These are phyloP conservation scores for Candida manassasensis DNA, from an alignment of 805 yeast species.

Conservation along the genomic window DNA sequence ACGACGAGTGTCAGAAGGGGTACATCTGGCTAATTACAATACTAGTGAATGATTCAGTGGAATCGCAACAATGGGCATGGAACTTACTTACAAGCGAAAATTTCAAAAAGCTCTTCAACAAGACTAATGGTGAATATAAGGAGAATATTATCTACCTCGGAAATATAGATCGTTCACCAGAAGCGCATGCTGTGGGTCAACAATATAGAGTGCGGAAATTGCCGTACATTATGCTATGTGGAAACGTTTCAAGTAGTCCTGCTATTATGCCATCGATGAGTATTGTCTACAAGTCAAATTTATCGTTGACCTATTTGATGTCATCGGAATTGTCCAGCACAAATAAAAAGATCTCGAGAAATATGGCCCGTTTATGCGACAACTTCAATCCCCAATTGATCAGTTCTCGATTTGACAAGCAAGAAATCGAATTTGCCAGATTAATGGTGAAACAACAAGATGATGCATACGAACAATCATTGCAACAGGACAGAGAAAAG, in stretches of 20 bases:
- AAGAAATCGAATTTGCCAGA: conserved; percentile 37
- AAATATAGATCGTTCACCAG: conserved; percentile 30
- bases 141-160: conserved; percentile 26
- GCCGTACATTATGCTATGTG: conserved; percentile 37
- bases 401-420: conserved; percentile 32
- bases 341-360: conserved; percentile 20
- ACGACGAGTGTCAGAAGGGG: conserved; percentile 23
- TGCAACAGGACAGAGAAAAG: conserved; percentile 50
- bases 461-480: conserved; percentile 36
- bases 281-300: conserved; percentile 29
- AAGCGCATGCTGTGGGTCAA: conserved; percentile 33
- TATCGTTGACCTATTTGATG: conserved; percentile 12
- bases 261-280: conserved; percentile 37
- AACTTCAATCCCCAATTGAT: conserved; percentile 37
- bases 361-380: conserved; percentile 21
- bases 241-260: conserved; percentile 33
- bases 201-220: conserved; percentile 24
- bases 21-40: conserved; percentile 32
- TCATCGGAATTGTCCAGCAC: conserved; percentile 18
- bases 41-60: conserved; percentile 22
- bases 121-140: conserved; percentile 23
- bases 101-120: conserved; percentile 22
- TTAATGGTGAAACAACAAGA: conserved; percentile 39
- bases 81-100: conserved; percentile 12
- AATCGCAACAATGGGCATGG: conserved; percentile 14